These are phyloP conservation scores for Fusarium longipes DNA, from an alignment of 2,329 filamentous ascomycete species.

Conservation along the genomic window DNA sequence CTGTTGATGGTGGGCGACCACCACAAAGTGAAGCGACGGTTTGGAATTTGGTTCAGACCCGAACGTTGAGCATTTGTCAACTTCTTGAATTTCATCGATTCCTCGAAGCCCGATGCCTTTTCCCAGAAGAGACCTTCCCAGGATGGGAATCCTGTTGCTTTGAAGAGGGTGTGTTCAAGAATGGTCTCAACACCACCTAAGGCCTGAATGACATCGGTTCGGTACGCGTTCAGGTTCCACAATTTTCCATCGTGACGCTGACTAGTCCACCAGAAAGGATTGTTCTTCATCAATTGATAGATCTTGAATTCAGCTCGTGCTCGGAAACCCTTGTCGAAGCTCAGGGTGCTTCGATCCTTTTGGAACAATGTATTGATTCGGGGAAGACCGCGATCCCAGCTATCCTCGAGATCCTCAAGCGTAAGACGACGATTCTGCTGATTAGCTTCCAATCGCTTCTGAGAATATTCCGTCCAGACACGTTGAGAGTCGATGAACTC, in stretches of 20 bases:
- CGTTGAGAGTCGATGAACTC: slow-evolving; percentile 99
- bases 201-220: slow-evolving; percentile 96
- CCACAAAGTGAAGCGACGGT: slow-evolving; percentile 98
- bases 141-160: slow-evolving; percentile 93
- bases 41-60: slow-evolving; percentile 98
- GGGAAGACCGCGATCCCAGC: slow-evolving; percentile 96
- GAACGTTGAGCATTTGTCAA: slow-evolving; percentile 96
- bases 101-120: slow-evolving; percentile 57
- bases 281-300: slow-evolving; percentile 98
- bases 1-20: slow-evolving; percentile 95
- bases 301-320: slow-evolving; percentile 96
- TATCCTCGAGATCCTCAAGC: slow-evolving; percentile 95
- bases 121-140: slow-evolving; percentile 99
- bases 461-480: slow-evolving; percentile 99
- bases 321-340: slow-evolving; percentile 98
- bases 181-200: slow-evolving; percentile 98
- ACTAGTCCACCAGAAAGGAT: slow-evolving; percentile 99
- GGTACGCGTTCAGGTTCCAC: slow-evolving; percentile 96
- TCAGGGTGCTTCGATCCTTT: slow-evolving; percentile 95
- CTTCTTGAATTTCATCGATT: slow-evolving; percentile 96
- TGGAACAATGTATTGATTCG: slow-evolving; percentile 99
- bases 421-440: slow-evolving; percentile 96
- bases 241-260: slow-evolving; percentile 97
- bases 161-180: slow-evolving; percentile 95
- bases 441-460: slow-evolving; percentile 96